Conservation (phyloP, 768 basidiomycete species). For the Kwoniella heveanensis region DNA sequence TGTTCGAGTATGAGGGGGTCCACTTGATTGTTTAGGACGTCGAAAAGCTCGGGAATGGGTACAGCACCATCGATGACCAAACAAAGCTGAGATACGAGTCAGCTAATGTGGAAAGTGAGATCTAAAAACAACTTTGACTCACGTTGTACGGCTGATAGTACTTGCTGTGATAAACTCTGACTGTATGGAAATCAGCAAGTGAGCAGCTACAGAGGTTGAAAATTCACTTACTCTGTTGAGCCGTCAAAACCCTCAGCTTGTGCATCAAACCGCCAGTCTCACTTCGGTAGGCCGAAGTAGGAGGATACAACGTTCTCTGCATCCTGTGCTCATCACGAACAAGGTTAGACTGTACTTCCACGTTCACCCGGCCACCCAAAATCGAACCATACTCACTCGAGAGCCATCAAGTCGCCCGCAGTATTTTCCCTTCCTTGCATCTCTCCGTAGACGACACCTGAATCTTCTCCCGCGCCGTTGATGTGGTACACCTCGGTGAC, state of each 20-base stretch:
- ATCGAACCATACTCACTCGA: conserved; percentile 73
- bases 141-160: conserved; percentile 92
- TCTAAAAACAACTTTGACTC: conserved; percentile 4
- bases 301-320: conserved; percentile 78
- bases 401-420: conserved; percentile 83
- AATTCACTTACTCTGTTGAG: conserved; percentile 74
- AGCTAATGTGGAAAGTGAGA: background rate
- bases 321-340: conserved; percentile 59
- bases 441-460: conserved; percentile 82
- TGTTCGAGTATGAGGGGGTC: conserved; percentile 80
- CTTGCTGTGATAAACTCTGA: conserved; percentile 80
- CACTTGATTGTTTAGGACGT: conserved; percentile 77
- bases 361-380: too few relatives aligned
- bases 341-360: background rate
- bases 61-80: conserved; percentile 87
- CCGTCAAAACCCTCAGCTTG: conserved; percentile 77
- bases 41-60: conserved; percentile 72
- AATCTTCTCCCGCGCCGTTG: conserved; percentile 83
- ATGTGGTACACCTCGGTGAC: conserved; percentile 87
- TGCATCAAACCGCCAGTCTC: conserved; percentile 98
- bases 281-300: conserved; percentile 83
- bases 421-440: conserved; percentile 75
- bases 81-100: conserved; percentile 56
- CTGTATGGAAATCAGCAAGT: conserved; percentile 57
- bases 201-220: background rate